Evolutionary conservation across 495 filamentous ascomycete species (phyloP).

Genomic region (Aspergillus conjunctus): DNA sequence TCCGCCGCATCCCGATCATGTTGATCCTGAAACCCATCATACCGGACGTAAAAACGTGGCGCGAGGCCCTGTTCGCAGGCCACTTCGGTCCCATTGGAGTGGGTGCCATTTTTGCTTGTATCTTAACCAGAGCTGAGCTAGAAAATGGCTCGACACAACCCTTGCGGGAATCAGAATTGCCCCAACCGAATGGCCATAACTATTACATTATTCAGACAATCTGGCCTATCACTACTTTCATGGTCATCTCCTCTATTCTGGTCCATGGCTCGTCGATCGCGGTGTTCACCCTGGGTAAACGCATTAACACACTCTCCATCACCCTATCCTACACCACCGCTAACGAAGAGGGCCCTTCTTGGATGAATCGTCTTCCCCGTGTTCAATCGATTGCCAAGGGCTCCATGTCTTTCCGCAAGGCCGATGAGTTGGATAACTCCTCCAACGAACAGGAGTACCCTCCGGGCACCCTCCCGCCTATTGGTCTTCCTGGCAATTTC

Average conservation of each 20-base stretch:
- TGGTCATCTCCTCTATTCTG: slow-evolving; percentile 91
- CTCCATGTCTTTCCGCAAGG: slow-evolving; percentile 78
- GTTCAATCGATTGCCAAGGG: slow-evolving; percentile 78
- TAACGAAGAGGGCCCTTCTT: slow-evolving; percentile 84
- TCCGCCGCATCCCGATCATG: slow-evolving; percentile 97
- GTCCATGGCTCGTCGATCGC: slow-evolving; percentile 98
- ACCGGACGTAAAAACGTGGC: slow-evolving; percentile 97
- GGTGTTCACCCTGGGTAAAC: slow-evolving; percentile 97
- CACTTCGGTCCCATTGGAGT: slow-evolving; percentile 99
- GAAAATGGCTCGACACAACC: slow-evolving; percentile 75
- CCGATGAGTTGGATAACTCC: slow-evolving; percentile 54
- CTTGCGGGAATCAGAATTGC: slow-evolving; percentile 62
- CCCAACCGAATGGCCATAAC: slow-evolving; percentile 51
- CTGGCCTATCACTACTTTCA: slow-evolving; percentile 94
- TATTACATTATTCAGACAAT: slow-evolving; percentile 77
- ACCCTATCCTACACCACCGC: slow-evolving; percentile 94
- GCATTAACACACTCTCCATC: slow-evolving; percentile 93
- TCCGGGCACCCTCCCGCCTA: slow-evolving; percentile 77
- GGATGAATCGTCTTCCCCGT: slow-evolving; percentile 93
- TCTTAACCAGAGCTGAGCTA: slow-evolving; percentile 86
- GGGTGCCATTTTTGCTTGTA: slow-evolving; percentile 93
- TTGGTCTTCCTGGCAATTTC: slow-evolving; percentile 76
- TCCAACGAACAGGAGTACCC: slow-evolving; percentile 68
- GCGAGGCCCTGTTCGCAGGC: slow-evolving; percentile 95
- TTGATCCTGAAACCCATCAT: slow-evolving; percentile 87